Percentiles rank a stretch among this genome's conserved stretches.
Evolutionary conservation across 2,329 filamentous ascomycete species (phyloP).

Genomic region (Samsoniella hepiali): DNA sequence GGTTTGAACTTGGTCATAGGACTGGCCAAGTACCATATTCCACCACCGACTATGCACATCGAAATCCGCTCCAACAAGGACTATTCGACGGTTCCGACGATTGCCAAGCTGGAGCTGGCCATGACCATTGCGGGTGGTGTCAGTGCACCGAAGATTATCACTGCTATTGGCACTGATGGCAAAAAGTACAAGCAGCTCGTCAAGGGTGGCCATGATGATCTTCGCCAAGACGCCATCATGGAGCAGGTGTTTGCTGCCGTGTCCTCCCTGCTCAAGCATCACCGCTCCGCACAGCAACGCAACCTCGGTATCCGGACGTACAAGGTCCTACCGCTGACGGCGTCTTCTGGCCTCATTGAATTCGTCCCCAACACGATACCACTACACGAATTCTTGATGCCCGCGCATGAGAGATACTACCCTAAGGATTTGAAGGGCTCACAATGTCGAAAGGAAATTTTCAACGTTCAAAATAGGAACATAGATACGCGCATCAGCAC

Average conservation of each 20-base stretch:
- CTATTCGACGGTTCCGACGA: constrained; percentile 74
- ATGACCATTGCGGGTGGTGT: constrained; percentile 88
- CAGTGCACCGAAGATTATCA: constrained; percentile 91
- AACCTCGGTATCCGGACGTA: constrained; percentile 92
- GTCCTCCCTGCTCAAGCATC: constrained; percentile 80
- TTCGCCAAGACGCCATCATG: constrained; percentile 98
- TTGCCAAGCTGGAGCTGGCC: constrained; percentile 66
- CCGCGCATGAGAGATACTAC: constrained; percentile 82
- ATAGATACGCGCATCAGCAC: constrained; percentile 68
- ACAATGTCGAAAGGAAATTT: constrained; percentile 76
- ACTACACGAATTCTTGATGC: constrained; percentile 86
- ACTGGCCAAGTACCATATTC: constrained; percentile 65
- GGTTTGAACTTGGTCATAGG: constrained; percentile 62
- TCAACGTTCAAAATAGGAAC: constrained; percentile 65
- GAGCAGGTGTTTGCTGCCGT: constrained; percentile 98
- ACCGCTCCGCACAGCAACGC: constrained; percentile 82
- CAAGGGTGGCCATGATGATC: constrained; percentile 92
- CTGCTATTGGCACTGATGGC: constrained; percentile 74
- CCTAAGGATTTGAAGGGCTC: constrained; percentile 77
- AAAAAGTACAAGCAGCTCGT: constrained; percentile 82
- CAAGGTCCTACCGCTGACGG: constrained; percentile 87
- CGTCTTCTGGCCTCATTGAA: constrained; percentile 87
- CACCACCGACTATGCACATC: constrained; percentile 86
- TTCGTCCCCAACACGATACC: constrained; percentile 94
- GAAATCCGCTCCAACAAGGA: constrained; percentile 68